Evolutionary conservation across 2,329 filamentous ascomycete genomes (phyloP).

Genomic region (Fusarium staphyleae): DNA sequence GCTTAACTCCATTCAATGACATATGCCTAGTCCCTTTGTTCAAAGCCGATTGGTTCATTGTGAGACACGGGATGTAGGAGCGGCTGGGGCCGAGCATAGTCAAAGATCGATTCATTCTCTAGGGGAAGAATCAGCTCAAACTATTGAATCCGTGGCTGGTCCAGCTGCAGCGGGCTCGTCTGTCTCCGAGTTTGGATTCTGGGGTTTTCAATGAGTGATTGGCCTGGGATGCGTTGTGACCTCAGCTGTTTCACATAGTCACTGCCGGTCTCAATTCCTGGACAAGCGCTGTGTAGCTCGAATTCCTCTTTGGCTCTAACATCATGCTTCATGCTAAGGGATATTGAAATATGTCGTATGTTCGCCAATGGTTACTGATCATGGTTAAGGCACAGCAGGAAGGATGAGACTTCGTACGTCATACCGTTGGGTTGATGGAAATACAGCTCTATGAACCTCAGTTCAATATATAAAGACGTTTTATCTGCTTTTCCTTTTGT

Average conservation of each 20-base stretch:
- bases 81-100: background rate
- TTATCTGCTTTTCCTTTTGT: fast-evolving
- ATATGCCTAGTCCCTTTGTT: background rate
- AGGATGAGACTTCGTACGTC: background rate
- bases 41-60: background rate
- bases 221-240: background rate
- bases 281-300: background rate
- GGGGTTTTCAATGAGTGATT: background rate
- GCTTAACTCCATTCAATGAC: background rate
- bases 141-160: background rate
- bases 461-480: background rate
- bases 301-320: background rate
- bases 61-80: constrained; percentile 18
- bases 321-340: background rate
- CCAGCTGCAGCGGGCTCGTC: background rate
- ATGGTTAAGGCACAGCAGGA: fast-evolving
- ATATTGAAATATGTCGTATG: background rate
- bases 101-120: background rate
- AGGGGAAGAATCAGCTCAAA: background rate
- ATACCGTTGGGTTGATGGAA: background rate
- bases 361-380: background rate
- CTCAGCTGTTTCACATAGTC: constrained; percentile 17
- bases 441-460: background rate
- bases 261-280: background rate
- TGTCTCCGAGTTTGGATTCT: background rate